Evolutionary conservation across 2,329 filamentous ascomycete species (phyloP), one percentile per base, ranked within the genome.

Genomic region (Ophiostoma pallidulum): DNA sequence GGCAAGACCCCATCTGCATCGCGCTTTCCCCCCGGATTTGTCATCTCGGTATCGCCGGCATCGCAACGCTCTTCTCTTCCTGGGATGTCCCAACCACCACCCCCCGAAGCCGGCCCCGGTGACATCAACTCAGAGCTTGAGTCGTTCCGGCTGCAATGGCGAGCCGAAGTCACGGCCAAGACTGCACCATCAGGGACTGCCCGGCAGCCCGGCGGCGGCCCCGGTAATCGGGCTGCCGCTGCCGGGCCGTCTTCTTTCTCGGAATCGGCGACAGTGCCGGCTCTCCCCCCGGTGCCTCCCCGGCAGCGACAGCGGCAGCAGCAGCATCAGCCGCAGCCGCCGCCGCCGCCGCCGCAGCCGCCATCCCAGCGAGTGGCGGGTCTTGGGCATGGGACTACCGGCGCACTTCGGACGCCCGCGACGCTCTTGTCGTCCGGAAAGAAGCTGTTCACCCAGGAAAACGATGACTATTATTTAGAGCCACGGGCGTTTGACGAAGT

Each of bases 71-170:
- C 35, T 22, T 20, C 18, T 8, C 18, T 8, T 35, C 14, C 14
- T 32, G 24, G 5, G 8, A 53, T 53, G 51, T 40, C 53, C 10
- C 49, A 46, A 24, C 36, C 51, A 16, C 22, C 31, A 13, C 28
- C 47, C 10, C 26, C 47, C 5, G 31, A 8, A 9, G 16, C n/a
- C 6, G 46, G 19, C 24, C 4, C 20, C 9, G 29, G 33, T 13
- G 42, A 71, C 48, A 64, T 74, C 41, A 74, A 78, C 61, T 74
- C 82, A 43, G 89, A 94, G 64, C 77, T 96, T 51, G 87, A 94
- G 64, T 82, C 77, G 39, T 96, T 96, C 67, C 82, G 91, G 55
- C 77, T 79, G 59, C 76, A 88, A 72, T 96, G 90, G 90, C 79
- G 80, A 50, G 83, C 87, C 56, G 90, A 96, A 62, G 84, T 94